Evolutionary conservation across 352 stramenopile genomes (phyloP), one percentile per base, ranked within the genome.

Genomic region (Phytophthora colocasiae): DNA sequence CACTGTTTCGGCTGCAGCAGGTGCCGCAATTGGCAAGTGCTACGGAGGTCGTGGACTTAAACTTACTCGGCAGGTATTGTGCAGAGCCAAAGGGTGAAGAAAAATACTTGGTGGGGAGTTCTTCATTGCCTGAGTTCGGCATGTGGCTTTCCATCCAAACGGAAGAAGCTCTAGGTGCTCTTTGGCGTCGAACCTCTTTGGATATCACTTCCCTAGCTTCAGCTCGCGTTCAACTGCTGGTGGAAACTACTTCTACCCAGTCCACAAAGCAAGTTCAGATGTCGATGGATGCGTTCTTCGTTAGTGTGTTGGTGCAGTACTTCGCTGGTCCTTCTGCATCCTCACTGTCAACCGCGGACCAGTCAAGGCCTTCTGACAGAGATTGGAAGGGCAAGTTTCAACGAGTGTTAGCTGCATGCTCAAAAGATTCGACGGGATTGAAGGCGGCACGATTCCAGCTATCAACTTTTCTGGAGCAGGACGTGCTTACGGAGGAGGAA

Each of bases 1-100:
- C 82, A n/a, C 66, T 93, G 1, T 90, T 86, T 44, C 67, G 73
- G 4, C 40, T 92, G 7, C 63, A 80, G 27, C 81, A 88, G 49
- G 67, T 78, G 9, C 67, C 63, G 5, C 62, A 71, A 19, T 58
- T 90, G 31, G 22, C 58, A 27, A 75, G 74, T 43, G 49, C 77
- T 0, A 58, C 63, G 3, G 77, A 80, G 15, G 43, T 91, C 32
- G 73, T 79, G 47, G 74, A 78, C 12, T 36, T 93, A 11, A 78
- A 77, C 29, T 41, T 92, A 10, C 71, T 75, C 41, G 73, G 64
- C 59, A 53, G 73, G 15, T 75, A 75, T 24, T 77, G 68, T 63
- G 15, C 39, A 65, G 19, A 50, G n/a, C 34, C 19, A 43, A 59
- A 36, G 22, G 43, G 50, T 27, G 15, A 53, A 22, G 40, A 49